Conservation (phyloP, 2,329 filamentous ascomycete species). For the Juglanconis oblonga region DNA sequence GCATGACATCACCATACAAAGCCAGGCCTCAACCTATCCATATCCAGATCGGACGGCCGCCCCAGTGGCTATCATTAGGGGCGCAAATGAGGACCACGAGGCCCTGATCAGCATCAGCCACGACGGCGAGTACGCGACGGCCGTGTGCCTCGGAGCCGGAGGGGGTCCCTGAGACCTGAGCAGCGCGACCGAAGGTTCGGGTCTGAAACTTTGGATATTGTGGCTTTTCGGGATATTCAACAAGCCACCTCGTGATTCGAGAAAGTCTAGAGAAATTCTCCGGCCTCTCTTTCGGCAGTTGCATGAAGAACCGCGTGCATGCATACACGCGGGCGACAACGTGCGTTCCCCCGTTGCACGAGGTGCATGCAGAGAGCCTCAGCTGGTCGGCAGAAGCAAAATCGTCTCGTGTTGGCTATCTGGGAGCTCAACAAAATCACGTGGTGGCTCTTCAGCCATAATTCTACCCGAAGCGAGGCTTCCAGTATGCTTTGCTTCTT, state of each 20-base stretch:
- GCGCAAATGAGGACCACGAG: slow-evolving; percentile 31
- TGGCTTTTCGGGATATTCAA: too few relatives aligned
- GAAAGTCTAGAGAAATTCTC: neutral
- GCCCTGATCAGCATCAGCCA: slow-evolving; percentile 82
- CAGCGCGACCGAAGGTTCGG: neutral
- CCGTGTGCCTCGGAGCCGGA: slow-evolving; percentile 55
- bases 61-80: slow-evolving; percentile 15
- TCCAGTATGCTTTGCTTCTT: neutral
- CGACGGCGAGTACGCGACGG: slow-evolving; percentile 77
- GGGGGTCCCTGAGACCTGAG: neutral
- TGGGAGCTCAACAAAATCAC: neutral
- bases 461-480: neutral
- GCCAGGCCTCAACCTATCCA: neutral
- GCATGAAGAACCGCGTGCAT: neutral
- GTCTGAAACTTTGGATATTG: neutral
- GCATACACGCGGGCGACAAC: neutral
- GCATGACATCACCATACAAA: slow-evolving; percentile 54
- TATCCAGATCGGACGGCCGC: slow-evolving; percentile 6
- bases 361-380: neutral
- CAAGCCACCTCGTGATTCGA: neutral
- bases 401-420: too few relatives aligned
- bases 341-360: neutral
- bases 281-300: neutral
- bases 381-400: slow-evolving; percentile 4
- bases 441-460: neutral